Evolutionary conservation across 495 filamentous ascomycete genomes (phyloP).

Genomic region (Alectoria sarmentosa): DNA sequence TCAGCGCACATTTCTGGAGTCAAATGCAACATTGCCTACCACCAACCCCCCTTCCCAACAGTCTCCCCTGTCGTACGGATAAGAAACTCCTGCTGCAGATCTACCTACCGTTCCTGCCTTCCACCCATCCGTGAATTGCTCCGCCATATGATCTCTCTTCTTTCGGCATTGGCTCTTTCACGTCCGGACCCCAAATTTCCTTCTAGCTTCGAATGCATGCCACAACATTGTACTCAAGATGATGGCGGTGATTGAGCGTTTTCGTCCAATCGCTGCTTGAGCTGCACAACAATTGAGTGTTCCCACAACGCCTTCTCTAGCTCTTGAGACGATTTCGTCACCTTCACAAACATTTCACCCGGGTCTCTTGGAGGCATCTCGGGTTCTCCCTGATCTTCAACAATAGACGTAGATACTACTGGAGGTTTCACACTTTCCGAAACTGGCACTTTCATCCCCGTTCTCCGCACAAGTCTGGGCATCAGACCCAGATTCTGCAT

Average conservation of each 20-base stretch:
- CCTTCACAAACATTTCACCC: background rate
- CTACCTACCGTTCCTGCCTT: background rate
- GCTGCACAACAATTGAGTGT: background rate
- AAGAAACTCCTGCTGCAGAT: background rate
- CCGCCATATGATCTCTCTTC: background rate
- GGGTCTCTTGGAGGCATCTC: background rate
- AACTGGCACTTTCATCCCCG: background rate
- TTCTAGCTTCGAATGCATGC: background rate
- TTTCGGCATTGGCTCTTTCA: background rate
- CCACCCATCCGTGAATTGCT: background rate
- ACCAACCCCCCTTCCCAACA: background rate
- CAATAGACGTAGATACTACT: background rate
- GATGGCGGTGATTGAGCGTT: background rate
- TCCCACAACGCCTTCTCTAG: background rate
- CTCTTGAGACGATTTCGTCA: background rate
- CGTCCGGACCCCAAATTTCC: too few relatives aligned
- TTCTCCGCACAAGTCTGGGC: slow-evolving; percentile 8
- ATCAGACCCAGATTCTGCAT: slow-evolving; percentile 17
- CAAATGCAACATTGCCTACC: background rate
- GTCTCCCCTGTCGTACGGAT: background rate
- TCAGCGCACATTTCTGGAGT: background rate
- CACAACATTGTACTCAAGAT: background rate
- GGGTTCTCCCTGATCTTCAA: background rate
- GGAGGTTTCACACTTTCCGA: background rate
- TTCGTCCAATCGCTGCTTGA: background rate